phyloP scores from a whole-genome alignment of 192 early-diverging fungal genomes.

The Coemansia sp. region DNA sequence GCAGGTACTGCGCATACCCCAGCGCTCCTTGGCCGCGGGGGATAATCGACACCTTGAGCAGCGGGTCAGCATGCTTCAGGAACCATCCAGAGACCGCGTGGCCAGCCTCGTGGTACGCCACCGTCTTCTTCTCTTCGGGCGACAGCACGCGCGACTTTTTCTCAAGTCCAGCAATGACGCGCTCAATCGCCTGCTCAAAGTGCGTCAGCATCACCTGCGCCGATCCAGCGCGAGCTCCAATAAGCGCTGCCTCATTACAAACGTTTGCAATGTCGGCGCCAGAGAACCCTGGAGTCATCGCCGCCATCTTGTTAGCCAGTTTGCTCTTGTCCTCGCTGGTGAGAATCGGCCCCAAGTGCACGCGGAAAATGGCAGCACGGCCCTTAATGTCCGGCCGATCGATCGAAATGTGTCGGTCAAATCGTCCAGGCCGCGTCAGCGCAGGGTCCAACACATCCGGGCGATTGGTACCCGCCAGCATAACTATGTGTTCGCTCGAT shows the following conservation, averaged over 20 bases:
- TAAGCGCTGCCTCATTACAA: constrained; percentile 98
- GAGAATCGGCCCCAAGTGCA: constrained; percentile 91
- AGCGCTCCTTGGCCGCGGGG: constrained; percentile 93
- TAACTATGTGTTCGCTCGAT: constrained; percentile 71
- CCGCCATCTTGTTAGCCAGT: constrained; percentile 85
- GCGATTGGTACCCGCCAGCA: constrained; percentile 96
- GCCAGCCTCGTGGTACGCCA: constrained; percentile 99
- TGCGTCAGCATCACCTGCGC: constrained; percentile 80
- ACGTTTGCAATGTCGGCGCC: constrained; percentile 99
- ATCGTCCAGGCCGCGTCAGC: constrained; percentile 94
- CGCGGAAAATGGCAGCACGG: constrained; percentile 93
- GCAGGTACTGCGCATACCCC: constrained; percentile 99
- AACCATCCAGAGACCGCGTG: constrained; percentile 99
- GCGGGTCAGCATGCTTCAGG: constrained; percentile 90
- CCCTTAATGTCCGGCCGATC: constrained; percentile 98
- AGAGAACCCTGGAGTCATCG: constrained; percentile 96
- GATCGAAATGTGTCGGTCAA: constrained; percentile 97
- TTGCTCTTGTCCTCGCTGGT: constrained; percentile 79
- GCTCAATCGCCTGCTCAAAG: constrained; percentile 98
- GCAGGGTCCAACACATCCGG: constrained; percentile 97
- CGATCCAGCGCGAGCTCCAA: constrained; percentile 86
- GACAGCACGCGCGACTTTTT: constrained; percentile 95
- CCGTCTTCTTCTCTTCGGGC: constrained; percentile 98
- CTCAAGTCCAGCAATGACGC: constrained; percentile 97
- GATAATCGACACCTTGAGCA: constrained; percentile 98